A percentile compares a stretch with the other conserved stretches of the same genome.
Conservation (phyloP, 1,284 basidiomycete genomes). For the Farysia itapuensis region DNA sequence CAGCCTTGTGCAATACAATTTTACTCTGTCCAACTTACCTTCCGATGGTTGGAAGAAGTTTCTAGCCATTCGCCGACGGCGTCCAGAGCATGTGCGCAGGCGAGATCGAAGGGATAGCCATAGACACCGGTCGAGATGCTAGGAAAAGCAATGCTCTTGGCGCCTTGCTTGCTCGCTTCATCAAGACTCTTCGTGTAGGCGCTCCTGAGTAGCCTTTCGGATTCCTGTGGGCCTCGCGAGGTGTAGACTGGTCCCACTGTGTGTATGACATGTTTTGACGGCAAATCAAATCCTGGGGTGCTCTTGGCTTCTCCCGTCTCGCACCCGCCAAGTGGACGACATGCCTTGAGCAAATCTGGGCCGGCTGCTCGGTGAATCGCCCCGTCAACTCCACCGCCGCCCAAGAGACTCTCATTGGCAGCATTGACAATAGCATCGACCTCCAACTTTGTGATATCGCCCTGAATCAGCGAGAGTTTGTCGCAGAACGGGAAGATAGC, state of each 20-base stretch:
- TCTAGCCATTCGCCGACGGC: conserved; percentile 40
- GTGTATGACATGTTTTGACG: conserved; percentile 77
- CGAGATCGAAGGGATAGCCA: conserved; percentile 51
- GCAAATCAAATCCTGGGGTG: conserved; percentile 63
- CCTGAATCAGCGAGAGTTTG: conserved; percentile 4
- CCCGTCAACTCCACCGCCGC: conserved; percentile 69
- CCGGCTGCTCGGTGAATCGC: conserved; percentile 86
- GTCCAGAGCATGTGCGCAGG: conserved; percentile 35
- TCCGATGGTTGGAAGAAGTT: conserved; percentile 2
- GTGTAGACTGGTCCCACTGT: conserved; percentile 83
- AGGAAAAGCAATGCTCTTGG: conserved; percentile 49
- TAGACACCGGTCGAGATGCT: conserved; percentile 57
- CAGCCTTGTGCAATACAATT: too few species aligned
- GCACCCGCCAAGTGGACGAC: conserved; percentile 68
- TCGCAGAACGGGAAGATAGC: conserved; percentile 19
- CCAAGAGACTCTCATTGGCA: conserved; percentile 48
- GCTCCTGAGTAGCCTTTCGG: conserved; percentile 61
- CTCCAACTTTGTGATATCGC: conserved; percentile 28
- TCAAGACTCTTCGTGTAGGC: conserved; percentile 46
- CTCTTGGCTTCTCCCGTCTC: conserved; percentile 81
- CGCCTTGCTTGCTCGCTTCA: conserved; percentile 10
- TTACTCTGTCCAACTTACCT: too few species aligned
- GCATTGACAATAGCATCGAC: conserved; percentile 56
- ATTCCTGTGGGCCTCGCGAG: not conserved
- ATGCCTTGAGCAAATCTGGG: conserved; percentile 71